Percentiles rank a stretch among this genome's conserved stretches.
Conservation (phyloP, 306 rosid species). For the Inga laurina region DNA sequence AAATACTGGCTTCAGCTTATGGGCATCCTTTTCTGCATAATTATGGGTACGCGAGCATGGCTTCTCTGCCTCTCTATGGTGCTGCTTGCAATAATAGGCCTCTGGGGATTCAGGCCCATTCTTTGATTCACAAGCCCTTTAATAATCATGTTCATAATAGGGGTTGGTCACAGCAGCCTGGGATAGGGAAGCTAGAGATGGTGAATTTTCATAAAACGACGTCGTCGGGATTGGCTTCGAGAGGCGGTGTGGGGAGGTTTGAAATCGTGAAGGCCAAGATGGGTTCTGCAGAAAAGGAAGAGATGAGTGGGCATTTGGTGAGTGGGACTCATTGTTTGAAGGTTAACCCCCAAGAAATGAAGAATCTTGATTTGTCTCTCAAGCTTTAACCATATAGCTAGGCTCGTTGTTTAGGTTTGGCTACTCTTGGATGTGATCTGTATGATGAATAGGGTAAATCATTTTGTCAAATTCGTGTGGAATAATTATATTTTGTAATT, state of each 20-base stretch:
- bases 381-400: conserved; percentile 41
- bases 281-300: conserved; percentile 30
- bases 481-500: conserved; percentile 29
- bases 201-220: conserved; percentile 35
- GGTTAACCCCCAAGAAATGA: conserved; percentile 30
- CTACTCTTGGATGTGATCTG: not conserved
- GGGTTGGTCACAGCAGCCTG: conserved; percentile 41
- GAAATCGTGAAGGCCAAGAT: conserved; percentile 27
- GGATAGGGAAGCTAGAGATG: conserved; percentile 44
- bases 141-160: not conserved
- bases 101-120: conserved; percentile 61
- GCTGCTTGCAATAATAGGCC: conserved; percentile 36
- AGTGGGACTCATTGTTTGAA: not conserved
- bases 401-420: not conserved
- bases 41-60: conserved; percentile 38
- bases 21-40: conserved; percentile 46
- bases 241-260: conserved; percentile 45
- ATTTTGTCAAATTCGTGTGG: conserved; percentile 29
- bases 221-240: conserved; percentile 17
- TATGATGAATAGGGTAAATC: conserved; percentile 12
- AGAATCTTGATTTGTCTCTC: conserved; percentile 68
- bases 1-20: conserved; percentile 15
- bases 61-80: conserved; percentile 56
- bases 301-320: not conserved
- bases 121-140: conserved; percentile 51